Percentiles rank a stretch among this genome's conserved stretches.
These are phyloP conservation scores for Pichia sp. DNA, from an alignment of 1,139 yeast genomes.

Conservation along the genomic window DNA sequence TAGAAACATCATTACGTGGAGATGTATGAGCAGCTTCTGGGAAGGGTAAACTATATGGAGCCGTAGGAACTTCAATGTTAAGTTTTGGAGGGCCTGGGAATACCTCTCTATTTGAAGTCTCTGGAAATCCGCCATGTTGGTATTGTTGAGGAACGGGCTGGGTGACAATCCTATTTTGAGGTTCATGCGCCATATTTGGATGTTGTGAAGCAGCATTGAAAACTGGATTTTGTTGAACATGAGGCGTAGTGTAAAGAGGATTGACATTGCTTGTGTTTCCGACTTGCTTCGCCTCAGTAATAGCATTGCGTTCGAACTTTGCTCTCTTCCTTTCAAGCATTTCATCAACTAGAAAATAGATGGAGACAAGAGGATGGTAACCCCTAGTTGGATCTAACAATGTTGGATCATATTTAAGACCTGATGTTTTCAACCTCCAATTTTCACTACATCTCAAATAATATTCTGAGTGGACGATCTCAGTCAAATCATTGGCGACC, in stretches of 20 bases:
- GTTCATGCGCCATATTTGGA: conserved; percentile 15
- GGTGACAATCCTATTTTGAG: conserved; percentile 15
- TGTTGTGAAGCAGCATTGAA: conserved; percentile 14
- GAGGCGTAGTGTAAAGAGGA: conserved; percentile 12
- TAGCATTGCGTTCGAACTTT: conserved; percentile 15
- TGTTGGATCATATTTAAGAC: conserved; percentile 21
- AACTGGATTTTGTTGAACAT: conserved; percentile 12
- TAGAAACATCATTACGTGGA: conserved; percentile 11
- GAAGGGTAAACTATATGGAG: conserved; percentile 7
- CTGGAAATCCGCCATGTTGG: no score
- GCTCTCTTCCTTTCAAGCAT: conserved; percentile 62
- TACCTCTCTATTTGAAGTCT: no score
- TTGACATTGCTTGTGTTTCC: conserved; percentile 17
- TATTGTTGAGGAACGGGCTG: conserved; percentile 16
- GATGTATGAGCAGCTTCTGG: conserved; percentile 16
- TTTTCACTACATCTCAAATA: conserved; percentile 60
- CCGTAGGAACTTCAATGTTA: conserved; percentile 5
- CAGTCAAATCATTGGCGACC: conserved; percentile 49
- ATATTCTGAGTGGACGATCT: conserved; percentile 55
- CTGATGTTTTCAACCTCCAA: conserved; percentile 43
- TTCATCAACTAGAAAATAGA: conserved; percentile 81
- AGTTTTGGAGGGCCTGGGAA: no score
- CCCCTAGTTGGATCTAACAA: conserved; percentile 76
- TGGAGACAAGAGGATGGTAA: conserved; percentile 81
- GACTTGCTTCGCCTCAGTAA: conserved; percentile 16